Percentiles rank a stretch among this genome's conserved stretches.
phyloP scores from a whole-genome alignment of 2,329 filamentous ascomycete species.

The Aspergillus sp. region DNA sequence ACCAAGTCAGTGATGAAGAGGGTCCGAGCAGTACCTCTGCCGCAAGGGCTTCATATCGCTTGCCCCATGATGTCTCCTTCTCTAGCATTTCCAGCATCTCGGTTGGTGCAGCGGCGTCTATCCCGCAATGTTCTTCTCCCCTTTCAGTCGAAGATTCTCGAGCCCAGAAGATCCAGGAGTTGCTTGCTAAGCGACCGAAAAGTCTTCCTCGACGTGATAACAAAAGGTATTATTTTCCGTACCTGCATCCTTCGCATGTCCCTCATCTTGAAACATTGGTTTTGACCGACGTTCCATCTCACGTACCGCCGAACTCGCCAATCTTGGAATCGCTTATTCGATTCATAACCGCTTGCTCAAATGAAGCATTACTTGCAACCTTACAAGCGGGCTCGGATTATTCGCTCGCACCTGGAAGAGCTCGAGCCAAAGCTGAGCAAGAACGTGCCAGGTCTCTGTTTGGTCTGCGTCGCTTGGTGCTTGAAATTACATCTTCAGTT shows the following conservation, averaged over 20 bases:
- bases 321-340: conserved; percentile 50
- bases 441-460: conserved; percentile 56
- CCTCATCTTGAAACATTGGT: conserved; percentile 57
- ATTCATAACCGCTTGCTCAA: conserved; percentile 60
- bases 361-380: conserved; percentile 55
- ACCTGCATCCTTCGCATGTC: conserved; percentile 57
- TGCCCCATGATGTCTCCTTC: conserved; percentile 4
- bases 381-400: conserved; percentile 59
- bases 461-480: conserved; percentile 55
- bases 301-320: conserved; percentile 43
- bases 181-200: conserved; percentile 42
- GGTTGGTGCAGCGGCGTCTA: conserved; percentile 11
- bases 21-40: not conserved
- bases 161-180: conserved; percentile 36
- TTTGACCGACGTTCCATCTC: conserved; percentile 57
- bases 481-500: conserved; percentile 53
- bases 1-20: not conserved
- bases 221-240: conserved; percentile 31
- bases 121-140: conserved; percentile 23
- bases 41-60: not conserved
- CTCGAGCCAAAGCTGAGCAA: conserved; percentile 50
- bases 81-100: not conserved
- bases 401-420: conserved; percentile 58
- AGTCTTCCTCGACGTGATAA: conserved; percentile 31
- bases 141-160: conserved; percentile 27